Evolutionary conservation across 2,329 filamentous ascomycete genomes (phyloP).

Genomic region (Tolypocladium capitatum): DNA sequence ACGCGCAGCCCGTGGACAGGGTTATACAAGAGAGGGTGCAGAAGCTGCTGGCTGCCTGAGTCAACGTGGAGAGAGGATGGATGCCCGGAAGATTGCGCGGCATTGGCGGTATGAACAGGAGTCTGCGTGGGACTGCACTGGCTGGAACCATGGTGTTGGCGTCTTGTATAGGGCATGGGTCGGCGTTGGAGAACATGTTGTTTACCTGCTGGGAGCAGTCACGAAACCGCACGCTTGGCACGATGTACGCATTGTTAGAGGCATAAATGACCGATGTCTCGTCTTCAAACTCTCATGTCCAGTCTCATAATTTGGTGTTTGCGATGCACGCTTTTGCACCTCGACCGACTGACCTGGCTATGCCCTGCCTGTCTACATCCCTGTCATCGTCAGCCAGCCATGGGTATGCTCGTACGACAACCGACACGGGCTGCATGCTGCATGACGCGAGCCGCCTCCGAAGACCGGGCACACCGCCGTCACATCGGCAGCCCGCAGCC

Average conservation of each 20-base stretch:
- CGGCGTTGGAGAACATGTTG: conserved; percentile 1
- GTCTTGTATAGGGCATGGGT: background rate
- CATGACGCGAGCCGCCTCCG: too few species aligned
- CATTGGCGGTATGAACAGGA: background rate
- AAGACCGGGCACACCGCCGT: too few species aligned
- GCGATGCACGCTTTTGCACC: background rate
- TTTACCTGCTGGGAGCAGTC: background rate
- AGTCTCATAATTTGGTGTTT: background rate
- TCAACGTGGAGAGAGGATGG: background rate
- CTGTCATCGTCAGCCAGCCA: too few species aligned
- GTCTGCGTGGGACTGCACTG: background rate
- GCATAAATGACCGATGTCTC: background rate
- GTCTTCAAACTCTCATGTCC: background rate
- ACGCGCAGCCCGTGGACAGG: conserved; percentile 24
- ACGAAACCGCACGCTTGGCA: background rate
- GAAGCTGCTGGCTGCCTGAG: conserved; percentile 15
- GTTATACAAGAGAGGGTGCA: conserved; percentile 24
- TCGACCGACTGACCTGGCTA: background rate
- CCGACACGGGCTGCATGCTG: too few species aligned
- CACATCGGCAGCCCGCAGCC: too few species aligned
- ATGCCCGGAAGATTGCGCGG: background rate
- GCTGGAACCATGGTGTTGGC: conserved; percentile 4
- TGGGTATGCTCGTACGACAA: too few species aligned
- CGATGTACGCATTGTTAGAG: background rate
- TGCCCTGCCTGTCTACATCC: too few species aligned